Conservation (phyloP, 2,329 filamentous ascomycete species). For the Aspergillus clavatus region DNA sequence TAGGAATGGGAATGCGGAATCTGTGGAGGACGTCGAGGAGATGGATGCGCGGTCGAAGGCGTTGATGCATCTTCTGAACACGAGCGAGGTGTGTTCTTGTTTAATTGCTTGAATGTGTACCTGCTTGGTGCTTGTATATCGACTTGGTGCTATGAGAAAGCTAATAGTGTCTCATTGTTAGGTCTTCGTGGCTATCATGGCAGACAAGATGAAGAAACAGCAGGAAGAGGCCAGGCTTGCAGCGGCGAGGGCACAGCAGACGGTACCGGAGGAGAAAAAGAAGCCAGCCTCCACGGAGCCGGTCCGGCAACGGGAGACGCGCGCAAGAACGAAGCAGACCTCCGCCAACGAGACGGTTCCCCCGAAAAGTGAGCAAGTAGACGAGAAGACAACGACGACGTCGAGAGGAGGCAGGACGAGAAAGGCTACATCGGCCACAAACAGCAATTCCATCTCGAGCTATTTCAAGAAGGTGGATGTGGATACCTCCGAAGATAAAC, state of each 20-base stretch:
- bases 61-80: conserved; percentile 43
- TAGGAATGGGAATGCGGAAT: conserved; percentile 12
- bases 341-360: conserved; percentile 10
- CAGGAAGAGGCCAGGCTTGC: conserved; percentile 40
- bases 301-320: conserved; percentile 28
- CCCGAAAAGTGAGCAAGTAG: conserved; percentile 14
- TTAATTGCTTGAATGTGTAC: no score
- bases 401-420: conserved; percentile 27
- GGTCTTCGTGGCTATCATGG: conserved; percentile 48
- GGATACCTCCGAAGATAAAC: conserved; percentile 48
- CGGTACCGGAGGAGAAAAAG: conserved; percentile 22
- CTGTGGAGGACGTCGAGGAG: conserved; percentile 29
- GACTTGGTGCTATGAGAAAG: no score
- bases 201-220: conserved; percentile 47
- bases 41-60: conserved; percentile 44
- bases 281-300: conserved; percentile 17
- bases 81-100: conserved; percentile 39
- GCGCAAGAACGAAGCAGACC: conserved; percentile 24
- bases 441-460: conserved; percentile 49
- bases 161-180: no score
- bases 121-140: no score
- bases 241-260: conserved; percentile 30
- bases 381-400: conserved; percentile 16
- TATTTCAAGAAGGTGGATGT: conserved; percentile 59
- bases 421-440: conserved; percentile 18